phyloP scores from a whole-genome alignment of 495 filamentous ascomycete species.

The Haplographium delicatum region DNA sequence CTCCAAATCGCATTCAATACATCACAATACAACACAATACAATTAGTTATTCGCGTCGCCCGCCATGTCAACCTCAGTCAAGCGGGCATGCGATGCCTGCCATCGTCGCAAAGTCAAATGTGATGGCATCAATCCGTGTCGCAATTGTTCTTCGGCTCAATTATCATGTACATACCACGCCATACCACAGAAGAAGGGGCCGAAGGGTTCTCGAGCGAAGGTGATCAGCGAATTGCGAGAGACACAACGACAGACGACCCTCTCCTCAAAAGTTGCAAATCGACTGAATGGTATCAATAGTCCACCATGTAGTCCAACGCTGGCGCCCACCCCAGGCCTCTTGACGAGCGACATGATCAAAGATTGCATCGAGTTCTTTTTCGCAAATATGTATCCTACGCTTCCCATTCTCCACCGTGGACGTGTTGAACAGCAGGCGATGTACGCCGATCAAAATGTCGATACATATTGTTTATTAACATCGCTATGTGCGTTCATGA shows the following conservation, averaged over 20 bases:
- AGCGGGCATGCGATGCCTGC: conserved; percentile 75
- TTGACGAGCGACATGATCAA: conserved; percentile 57
- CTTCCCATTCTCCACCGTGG: conserved; percentile 75
- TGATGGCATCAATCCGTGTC: conserved; percentile 65
- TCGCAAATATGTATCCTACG: conserved; percentile 74
- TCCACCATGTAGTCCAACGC: conserved; percentile 35
- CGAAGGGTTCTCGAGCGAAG: conserved; percentile 76
- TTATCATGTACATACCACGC: conserved; percentile 75
- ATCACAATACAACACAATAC: too few relatives aligned
- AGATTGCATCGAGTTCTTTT: conserved; percentile 76
- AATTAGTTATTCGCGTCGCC: not conserved
- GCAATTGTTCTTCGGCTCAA: conserved; percentile 61
- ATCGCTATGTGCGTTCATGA: conserved; percentile 75
- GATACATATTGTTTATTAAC: conserved; percentile 76
- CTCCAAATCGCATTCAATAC: too few relatives aligned
- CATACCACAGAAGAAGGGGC: conserved; percentile 83
- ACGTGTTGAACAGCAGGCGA: conserved; percentile 56
- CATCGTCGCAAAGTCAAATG: conserved; percentile 82
- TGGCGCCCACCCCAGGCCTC: conserved; percentile 49
- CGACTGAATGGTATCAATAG: conserved; percentile 37
- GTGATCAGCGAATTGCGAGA: conserved; percentile 72
- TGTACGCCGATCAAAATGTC: conserved; percentile 58
- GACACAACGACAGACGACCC: conserved; percentile 56
- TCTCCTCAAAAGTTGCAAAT: conserved; percentile 42
- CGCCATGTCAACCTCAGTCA: conserved; percentile 50